phyloP scores from a whole-genome alignment of 2,329 filamentous ascomycete genomes.

The Aulographum hederae region DNA sequence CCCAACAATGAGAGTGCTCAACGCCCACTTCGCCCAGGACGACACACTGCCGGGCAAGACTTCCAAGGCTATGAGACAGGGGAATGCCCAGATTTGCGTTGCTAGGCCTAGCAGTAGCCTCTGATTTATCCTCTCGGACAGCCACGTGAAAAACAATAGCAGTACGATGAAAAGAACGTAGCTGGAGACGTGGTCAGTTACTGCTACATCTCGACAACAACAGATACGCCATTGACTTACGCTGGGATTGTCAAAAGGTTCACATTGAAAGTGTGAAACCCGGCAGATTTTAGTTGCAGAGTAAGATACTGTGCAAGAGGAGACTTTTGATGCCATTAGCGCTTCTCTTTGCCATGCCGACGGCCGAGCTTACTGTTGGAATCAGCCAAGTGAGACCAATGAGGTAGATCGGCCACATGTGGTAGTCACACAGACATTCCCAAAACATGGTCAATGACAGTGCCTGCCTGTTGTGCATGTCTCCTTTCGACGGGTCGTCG shows the following conservation, averaged over 20 bases:
- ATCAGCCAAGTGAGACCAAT: slow-evolving; percentile 18
- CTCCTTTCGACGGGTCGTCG: slow-evolving; percentile 38
- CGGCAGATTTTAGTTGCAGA: slow-evolving; percentile 15
- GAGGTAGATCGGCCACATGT: slow-evolving; percentile 29
- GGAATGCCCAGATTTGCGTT: slow-evolving; percentile 21
- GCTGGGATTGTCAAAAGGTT: slow-evolving; percentile 14
- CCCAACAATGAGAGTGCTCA: slow-evolving; percentile 21
- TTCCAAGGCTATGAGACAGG: slow-evolving; percentile 19
- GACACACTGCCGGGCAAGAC: slow-evolving; percentile 13
- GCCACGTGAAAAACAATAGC: slow-evolving; percentile 31
- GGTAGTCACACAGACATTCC: slow-evolving; percentile 32
- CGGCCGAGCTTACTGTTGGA: too few relatives aligned
- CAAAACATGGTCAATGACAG: slow-evolving; percentile 29
- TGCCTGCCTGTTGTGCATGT: slow-evolving; percentile 42
- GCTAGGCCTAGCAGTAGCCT: slow-evolving; percentile 28
- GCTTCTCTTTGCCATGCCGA: too few relatives aligned
- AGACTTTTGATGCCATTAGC: too few relatives aligned
- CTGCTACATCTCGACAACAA: slow-evolving; percentile 7
- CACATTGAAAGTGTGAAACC: slow-evolving; percentile 18
- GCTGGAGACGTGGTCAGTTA: too few relatives aligned
- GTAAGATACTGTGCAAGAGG: slow-evolving; percentile 17
- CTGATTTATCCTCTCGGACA: slow-evolving; percentile 30
- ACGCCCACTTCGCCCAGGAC: slow-evolving; percentile 18
- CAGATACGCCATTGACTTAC: too few relatives aligned
- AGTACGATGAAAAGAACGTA: slow-evolving; percentile 29